A percentile compares a stretch with the other conserved stretches of the same genome.
Evolutionary conservation across 768 basidiomycete species (phyloP).

Genomic region (Tricholoma bakamatsutake): DNA sequence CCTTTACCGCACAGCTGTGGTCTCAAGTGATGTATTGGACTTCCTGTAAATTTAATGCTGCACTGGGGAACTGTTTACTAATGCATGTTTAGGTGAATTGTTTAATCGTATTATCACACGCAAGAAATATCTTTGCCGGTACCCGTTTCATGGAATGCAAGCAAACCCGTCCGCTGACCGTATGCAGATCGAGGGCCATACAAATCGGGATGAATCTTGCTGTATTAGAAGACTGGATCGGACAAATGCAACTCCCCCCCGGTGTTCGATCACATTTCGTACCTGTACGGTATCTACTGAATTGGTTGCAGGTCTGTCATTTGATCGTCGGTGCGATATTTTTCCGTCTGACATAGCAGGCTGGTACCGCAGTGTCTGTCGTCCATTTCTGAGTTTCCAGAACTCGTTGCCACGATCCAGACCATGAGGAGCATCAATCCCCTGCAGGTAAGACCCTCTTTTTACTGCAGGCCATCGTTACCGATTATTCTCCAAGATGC

Average conservation of each 20-base stretch:
- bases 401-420: conserved; percentile 87
- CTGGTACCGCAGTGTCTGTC: conserved; percentile 59
- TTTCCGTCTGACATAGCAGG: background rate
- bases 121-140: conserved; percentile 93
- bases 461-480: background rate
- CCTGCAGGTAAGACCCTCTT: conserved; percentile 53
- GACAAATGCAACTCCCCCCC: conserved; percentile 69
- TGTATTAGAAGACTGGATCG: conserved; percentile 88
- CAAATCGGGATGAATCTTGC: conserved; percentile 88
- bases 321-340: background rate
- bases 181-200: conserved; percentile 67
- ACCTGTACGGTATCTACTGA: conserved; percentile 77
- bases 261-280: conserved; percentile 78
- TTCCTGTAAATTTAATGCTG: conserved; percentile 46
- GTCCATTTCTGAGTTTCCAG: conserved; percentile 81
- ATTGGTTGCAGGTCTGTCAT: conserved; percentile 71
- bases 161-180: background rate
- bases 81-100: conserved; percentile 54
- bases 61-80: background rate
- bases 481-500: conserved; percentile 54
- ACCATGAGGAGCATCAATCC: conserved; percentile 85
- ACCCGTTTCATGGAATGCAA: conserved; percentile 8
- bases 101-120: conserved; percentile 85
- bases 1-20: conserved; percentile 84
- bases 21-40: conserved; percentile 99